Evolutionary conservation across 2,329 filamentous ascomycete species (phyloP).

Genomic region (Microcyclospora tardicrescens): DNA sequence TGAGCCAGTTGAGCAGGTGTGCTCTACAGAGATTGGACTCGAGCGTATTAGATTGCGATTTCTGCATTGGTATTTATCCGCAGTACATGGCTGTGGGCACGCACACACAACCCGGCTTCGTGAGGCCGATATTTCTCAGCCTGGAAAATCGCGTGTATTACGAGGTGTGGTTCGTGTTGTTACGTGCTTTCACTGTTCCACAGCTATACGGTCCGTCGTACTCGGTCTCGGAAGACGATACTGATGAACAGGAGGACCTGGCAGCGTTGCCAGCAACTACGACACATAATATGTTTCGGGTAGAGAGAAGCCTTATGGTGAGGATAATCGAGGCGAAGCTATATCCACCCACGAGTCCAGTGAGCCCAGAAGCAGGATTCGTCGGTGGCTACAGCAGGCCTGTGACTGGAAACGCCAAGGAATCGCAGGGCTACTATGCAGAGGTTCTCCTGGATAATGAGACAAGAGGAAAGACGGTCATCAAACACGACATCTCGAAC

Average conservation of each 20-base stretch:
- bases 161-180: slow-evolving; percentile 90
- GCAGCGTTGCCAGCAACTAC: slow-evolving; percentile 18
- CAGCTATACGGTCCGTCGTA: slow-evolving; percentile 61
- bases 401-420: slow-evolving; percentile 3
- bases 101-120: slow-evolving; percentile 51
- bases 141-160: slow-evolving; percentile 81
- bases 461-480: slow-evolving; percentile 60
- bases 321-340: slow-evolving; percentile 51
- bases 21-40: slow-evolving; percentile 82
- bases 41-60: slow-evolving; percentile 83
- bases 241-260: slow-evolving; percentile 8
- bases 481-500: slow-evolving; percentile 51
- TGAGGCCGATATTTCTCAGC: slow-evolving; percentile 79
- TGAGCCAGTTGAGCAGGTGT: slow-evolving; percentile 78
- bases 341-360: slow-evolving; percentile 12
- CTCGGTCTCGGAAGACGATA: slow-evolving; percentile 26
- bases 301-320: slow-evolving; percentile 48
- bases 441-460: slow-evolving; percentile 72
- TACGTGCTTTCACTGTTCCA: slow-evolving; percentile 83
- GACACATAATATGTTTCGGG: slow-evolving; percentile 50
- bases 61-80: slow-evolving; percentile 89
- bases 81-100: slow-evolving; percentile 70
- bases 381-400: slow-evolving; percentile 10
- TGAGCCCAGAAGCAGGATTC: slow-evolving; percentile 8
- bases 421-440: slow-evolving; percentile 46